These are phyloP conservation scores for Penicillium lividum DNA, from an alignment of 495 filamentous ascomycete genomes.

Conservation along the genomic window DNA sequence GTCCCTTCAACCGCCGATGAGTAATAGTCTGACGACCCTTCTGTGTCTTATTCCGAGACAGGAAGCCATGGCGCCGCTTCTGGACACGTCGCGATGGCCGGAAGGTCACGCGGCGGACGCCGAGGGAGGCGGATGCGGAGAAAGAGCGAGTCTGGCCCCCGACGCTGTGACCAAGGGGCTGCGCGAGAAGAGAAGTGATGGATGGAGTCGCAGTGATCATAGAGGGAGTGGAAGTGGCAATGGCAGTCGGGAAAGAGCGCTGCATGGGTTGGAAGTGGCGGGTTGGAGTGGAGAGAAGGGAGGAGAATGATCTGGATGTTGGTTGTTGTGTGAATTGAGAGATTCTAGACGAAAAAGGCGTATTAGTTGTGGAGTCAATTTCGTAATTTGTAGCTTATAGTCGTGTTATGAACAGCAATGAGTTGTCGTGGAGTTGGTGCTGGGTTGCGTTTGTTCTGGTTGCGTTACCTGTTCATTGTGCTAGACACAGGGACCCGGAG, in stretches of 20 bases:
- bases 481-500: conserved; percentile 21
- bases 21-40: conserved; percentile 58
- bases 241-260: conserved; percentile 23
- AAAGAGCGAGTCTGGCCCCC: conserved; percentile 36
- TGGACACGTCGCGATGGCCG: conserved; percentile 67
- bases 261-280: conserved; percentile 26
- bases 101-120: conserved; percentile 60
- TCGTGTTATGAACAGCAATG: background rate
- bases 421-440: background rate
- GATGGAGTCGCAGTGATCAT: conserved; percentile 20
- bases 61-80: conserved; percentile 70
- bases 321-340: conserved; percentile 24
- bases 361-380: conserved; percentile 1
- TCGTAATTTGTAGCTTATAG: background rate
- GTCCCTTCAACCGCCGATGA: conserved; percentile 60
- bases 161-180: conserved; percentile 8
- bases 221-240: conserved; percentile 13
- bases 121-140: conserved; percentile 47
- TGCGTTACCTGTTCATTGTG: conserved; percentile 28
- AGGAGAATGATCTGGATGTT: conserved; percentile 29
- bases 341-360: conserved; percentile 4
- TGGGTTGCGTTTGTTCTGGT: conserved; percentile 7
- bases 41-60: conserved; percentile 56
- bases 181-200: conserved; percentile 28
- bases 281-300: conserved; percentile 32